These are phyloP conservation scores for Umbelopsis sp. DNA, from an alignment of 192 early-diverging fungal genomes.

Conservation along the genomic window DNA sequence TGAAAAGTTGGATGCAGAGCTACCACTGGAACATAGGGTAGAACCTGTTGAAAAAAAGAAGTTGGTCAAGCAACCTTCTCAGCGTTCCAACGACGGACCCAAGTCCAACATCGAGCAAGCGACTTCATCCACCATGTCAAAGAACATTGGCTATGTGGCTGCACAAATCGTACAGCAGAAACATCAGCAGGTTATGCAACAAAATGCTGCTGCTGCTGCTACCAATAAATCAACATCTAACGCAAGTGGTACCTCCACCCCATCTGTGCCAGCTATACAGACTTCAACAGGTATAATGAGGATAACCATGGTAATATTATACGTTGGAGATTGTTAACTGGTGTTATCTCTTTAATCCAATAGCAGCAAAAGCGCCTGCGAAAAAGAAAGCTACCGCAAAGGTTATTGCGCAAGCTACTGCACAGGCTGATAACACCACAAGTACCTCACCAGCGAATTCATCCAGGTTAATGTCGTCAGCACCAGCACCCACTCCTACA, in stretches of 20 bases:
- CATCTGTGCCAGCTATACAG: neutral
- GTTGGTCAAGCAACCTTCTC: neutral
- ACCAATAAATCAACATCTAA: neutral
- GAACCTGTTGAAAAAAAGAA: conserved; percentile 9
- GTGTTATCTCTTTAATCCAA: neutral
- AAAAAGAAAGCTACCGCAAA: neutral
- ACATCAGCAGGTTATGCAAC: neutral
- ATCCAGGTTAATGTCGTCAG: neutral
- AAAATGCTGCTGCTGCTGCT: neutral
- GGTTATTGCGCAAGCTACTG: neutral
- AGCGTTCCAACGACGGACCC: neutral
- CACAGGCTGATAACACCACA: neutral
- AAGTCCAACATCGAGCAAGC: neutral
- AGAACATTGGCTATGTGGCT: conserved; percentile 18
- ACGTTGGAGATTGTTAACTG: neutral
- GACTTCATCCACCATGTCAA: neutral
- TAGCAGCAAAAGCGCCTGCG: neutral
- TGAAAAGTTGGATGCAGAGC: neutral
- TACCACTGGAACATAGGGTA: conserved; percentile 14
- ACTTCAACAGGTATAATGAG: neutral
- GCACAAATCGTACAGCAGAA: conserved; percentile 22
- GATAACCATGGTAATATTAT: neutral
- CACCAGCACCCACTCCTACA: neutral
- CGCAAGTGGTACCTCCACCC: neutral
- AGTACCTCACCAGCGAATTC: neutral